A percentile compares a stretch with the other conserved stretches of the same genome.
These are phyloP conservation scores for Termitomyces sp. DNA, from an alignment of 768 basidiomycete species.

Conservation along the genomic window DNA sequence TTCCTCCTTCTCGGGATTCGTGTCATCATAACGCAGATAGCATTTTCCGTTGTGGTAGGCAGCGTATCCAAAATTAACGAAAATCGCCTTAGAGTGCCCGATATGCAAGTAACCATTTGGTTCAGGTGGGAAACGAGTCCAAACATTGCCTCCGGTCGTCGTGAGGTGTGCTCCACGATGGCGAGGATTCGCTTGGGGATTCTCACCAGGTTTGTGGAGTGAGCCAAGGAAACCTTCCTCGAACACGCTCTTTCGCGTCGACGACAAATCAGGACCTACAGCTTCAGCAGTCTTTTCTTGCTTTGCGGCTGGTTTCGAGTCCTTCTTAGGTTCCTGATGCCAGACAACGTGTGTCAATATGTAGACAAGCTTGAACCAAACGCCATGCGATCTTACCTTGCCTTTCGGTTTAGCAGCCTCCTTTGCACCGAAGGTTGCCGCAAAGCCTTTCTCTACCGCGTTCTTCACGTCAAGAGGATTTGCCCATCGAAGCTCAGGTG, in stretches of 20 bases:
- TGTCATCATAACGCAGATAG: conserved; percentile 96
- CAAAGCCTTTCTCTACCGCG: conserved; percentile 67
- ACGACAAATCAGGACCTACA: conserved; percentile 31
- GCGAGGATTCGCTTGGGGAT: conserved; percentile 77
- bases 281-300: conserved; percentile 28
- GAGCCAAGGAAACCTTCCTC: conserved; percentile 92
- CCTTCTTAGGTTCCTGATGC: conserved; percentile 50
- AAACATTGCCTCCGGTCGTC: conserved; percentile 77
- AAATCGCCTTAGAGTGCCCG: conserved; percentile 98
- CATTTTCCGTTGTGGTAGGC: conserved; percentile 90
- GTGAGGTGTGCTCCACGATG: conserved; percentile 81
- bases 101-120: conserved; percentile 96
- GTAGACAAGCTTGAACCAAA: background rate
- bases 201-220: conserved; percentile 91
- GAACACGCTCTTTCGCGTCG: conserved; percentile 67
- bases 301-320: conserved; percentile 23
- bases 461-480: conserved; percentile 82
- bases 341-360: background rate
- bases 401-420: conserved; percentile 60
- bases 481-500: conserved; percentile 75
- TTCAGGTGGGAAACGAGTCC: conserved; percentile 97
- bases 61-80: conserved; percentile 98
- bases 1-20: conserved; percentile 98
- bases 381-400: conserved; percentile 42
- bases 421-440: conserved; percentile 69